These are phyloP conservation scores for Xerocomus potaroensis DNA, from an alignment of 768 basidiomycete species.

Conservation along the genomic window DNA sequence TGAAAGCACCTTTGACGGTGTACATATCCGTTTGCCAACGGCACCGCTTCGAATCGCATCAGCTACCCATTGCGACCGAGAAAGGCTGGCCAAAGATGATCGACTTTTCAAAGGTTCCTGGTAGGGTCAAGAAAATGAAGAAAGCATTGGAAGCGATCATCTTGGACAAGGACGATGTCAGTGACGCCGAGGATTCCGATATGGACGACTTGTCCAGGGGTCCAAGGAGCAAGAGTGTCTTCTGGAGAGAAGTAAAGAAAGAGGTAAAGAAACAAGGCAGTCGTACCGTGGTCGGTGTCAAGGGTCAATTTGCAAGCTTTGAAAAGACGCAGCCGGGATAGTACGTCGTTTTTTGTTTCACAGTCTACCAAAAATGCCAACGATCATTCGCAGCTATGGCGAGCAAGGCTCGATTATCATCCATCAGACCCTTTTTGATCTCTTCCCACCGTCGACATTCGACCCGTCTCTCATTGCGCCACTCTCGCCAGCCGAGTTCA, in stretches of 20 bases:
- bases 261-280: slow-evolving; percentile 64
- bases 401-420: slow-evolving; percentile 81
- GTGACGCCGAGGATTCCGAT: slow-evolving; percentile 17
- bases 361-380: neutral
- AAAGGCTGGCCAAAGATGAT: slow-evolving; percentile 78
- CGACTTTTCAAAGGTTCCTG: slow-evolving; percentile 53
- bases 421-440: slow-evolving; percentile 65
- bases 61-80: slow-evolving; percentile 64
- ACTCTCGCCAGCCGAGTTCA: slow-evolving; percentile 69
- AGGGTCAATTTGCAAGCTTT: slow-evolving; percentile 74
- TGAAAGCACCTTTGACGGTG: slow-evolving; percentile 44
- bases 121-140: slow-evolving; percentile 51
- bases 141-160: slow-evolving; percentile 47
- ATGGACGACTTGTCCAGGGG: slow-evolving; percentile 7
- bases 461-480: slow-evolving; percentile 54
- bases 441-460: slow-evolving; percentile 65
- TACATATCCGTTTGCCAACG: slow-evolving; percentile 73
- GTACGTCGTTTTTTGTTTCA: slow-evolving; percentile 44
- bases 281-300: slow-evolving; percentile 60
- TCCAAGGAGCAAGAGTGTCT: slow-evolving; percentile 45
- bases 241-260: slow-evolving; percentile 64
- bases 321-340: slow-evolving; percentile 86
- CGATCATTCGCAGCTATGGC: slow-evolving; percentile 60
- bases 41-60: slow-evolving; percentile 71
- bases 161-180: slow-evolving; percentile 35